These are phyloP conservation scores for Pulveroboletus ravenelii DNA, from an alignment of 768 basidiomycete genomes.

Conservation along the genomic window DNA sequence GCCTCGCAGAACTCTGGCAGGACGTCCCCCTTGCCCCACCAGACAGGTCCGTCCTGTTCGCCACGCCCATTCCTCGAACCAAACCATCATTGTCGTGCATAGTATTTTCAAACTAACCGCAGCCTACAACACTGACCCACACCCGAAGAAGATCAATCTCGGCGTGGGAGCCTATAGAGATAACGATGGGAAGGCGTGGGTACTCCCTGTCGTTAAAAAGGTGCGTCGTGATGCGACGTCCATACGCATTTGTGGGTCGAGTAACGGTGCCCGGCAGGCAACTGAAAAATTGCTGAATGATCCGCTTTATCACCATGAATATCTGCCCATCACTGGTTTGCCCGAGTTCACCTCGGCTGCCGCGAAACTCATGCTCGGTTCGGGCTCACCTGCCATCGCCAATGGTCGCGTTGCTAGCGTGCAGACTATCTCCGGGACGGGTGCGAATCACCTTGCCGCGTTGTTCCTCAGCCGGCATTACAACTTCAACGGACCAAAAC, in stretches of 20 bases:
- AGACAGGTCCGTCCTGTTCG: constrained; percentile 53
- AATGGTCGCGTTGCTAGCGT: constrained; percentile 73
- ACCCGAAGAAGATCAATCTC: constrained; percentile 79
- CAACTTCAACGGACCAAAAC: constrained; percentile 57
- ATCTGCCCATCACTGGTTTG: constrained; percentile 86
- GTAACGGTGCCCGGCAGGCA: constrained; percentile 44
- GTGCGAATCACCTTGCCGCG: constrained; percentile 90
- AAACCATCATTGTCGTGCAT: constrained; percentile 7
- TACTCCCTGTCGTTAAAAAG: constrained; percentile 88
- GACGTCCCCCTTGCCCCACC: constrained; percentile 78
- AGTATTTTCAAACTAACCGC: constrained; percentile 92
- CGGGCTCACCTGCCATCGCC: constrained; percentile 62
- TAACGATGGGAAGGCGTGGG: constrained; percentile 83
- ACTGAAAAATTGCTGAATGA: constrained; percentile 65
- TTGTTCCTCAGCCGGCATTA: constrained; percentile 84
- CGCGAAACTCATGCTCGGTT: constrained; percentile 75
- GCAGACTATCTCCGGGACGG: constrained; percentile 95
- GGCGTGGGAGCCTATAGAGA: constrained; percentile 94
- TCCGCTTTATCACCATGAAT: constrained; percentile 81
- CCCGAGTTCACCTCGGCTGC: constrained; percentile 79
- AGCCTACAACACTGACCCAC: constrained; percentile 77
- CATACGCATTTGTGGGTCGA: background rate
- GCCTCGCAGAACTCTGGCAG: constrained; percentile 63
- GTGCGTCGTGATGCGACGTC: constrained; percentile 45
- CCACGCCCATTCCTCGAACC: background rate